A percentile compares a stretch with the other conserved stretches of the same genome.
Evolutionary conservation across 768 basidiomycete species (phyloP).

Genomic region (Melanogaster broomeanus): DNA sequence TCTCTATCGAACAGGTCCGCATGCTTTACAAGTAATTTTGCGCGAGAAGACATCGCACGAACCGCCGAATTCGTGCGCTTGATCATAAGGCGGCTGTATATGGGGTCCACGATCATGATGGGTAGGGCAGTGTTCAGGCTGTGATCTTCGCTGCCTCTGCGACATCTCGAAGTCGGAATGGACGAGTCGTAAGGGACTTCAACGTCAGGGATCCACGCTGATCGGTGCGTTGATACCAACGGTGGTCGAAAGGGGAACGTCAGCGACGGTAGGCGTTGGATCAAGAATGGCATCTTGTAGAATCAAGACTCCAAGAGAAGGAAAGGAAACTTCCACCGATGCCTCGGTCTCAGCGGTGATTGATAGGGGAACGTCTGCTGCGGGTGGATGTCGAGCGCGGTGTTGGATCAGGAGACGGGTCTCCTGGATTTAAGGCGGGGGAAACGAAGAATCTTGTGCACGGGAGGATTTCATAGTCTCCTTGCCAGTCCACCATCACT

Average conservation of each 20-base stretch:
- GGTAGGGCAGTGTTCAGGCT: too few species aligned
- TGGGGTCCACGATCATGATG: too few species aligned
- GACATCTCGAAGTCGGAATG: constrained; percentile 10
- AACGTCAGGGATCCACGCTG: too few species aligned
- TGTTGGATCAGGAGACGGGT: constrained; percentile 26
- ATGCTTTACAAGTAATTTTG: constrained; percentile 11
- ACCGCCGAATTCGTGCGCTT: constrained; percentile 10
- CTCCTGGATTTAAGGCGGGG: constrained; percentile 16
- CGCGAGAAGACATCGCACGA: constrained; percentile 13
- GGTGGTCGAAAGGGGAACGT: too few species aligned
- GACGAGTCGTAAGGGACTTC: constrained; percentile 21
- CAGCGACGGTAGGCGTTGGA: too few species aligned
- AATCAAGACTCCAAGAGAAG: too few species aligned
- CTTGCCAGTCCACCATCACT: constrained; percentile 19
- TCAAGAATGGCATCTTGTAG: too few species aligned
- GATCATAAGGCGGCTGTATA: constrained; percentile 2
- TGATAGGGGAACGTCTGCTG: background rate
- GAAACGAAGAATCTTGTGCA: background rate
- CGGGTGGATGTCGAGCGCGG: background rate
- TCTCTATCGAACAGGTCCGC: too few species aligned
- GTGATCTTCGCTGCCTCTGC: background rate
- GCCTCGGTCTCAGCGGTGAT: background rate
- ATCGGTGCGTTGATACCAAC: too few species aligned
- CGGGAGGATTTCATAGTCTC: constrained; percentile 18
- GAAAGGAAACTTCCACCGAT: background rate